Base-by-base conservation (phyloP, 1,284 basidiomycete species). In the Cryptococcus sp. region DNA sequence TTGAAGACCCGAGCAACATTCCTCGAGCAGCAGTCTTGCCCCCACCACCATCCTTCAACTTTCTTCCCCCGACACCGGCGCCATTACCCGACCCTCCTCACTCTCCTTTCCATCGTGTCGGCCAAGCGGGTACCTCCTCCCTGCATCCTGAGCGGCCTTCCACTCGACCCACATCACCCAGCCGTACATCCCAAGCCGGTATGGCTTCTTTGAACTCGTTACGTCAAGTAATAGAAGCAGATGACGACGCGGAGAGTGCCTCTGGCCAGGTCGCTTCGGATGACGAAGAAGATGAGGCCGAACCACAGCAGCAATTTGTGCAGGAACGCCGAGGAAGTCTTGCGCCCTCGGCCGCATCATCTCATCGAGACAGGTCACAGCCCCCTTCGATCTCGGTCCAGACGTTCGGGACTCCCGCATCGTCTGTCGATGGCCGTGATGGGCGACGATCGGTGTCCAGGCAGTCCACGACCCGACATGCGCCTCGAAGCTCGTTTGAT, bases 21-120 rank as follows among this genome's bases (percentile, higher is more conserved):
- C 5, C 25, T 6, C 42, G 20, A 39, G 23, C 42, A 7, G 20
- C 25, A 2, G 39, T 53, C 19, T 42, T 53, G 7, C 15, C 51
- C 3, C 31, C 22, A 27, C 59, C 62, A 6, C 62, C 62, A 16
- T 53, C 54, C 16, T 57, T 67, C 47, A 59, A 59, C 19, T 50
- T 72, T 19, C 68, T 72, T 45, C 73, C 71, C 17, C 70, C 72
- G 20, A 75, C 70, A 4, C 73, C 73, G 8, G 71, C 70, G 15
- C 61, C 73, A 5, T 17, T 68, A 11, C 45, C 60, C 1, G 70
- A 74, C 42, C 62, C 68, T 7, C 46, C 17, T 25, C 50, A 13
- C 62, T 69, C 20, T 69, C 72, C 1, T 71, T 74, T 52, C 64
- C 69, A 46, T 64, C 63, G 6, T 42, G 53, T 16, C 62, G 66